These are phyloP conservation scores for Warburgia ugandensis DNA, from an alignment of 164 flowering plant species.

Conservation along the genomic window DNA sequence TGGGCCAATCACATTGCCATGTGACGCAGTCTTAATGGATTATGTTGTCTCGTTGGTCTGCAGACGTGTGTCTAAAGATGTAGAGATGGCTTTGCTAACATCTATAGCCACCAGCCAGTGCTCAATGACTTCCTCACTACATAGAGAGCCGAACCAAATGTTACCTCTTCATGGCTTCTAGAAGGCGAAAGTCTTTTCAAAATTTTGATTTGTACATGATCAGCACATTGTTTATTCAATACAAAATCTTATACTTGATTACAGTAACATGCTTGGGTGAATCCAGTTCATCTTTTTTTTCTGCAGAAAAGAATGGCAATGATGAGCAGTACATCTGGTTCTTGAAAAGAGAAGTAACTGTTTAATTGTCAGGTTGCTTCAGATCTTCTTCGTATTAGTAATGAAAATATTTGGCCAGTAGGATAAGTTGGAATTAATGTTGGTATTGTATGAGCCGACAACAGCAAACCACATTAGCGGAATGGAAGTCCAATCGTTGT, in stretches of 20 bases:
- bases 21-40: constrained; percentile 15
- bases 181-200: neutral
- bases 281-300: too few relatives aligned
- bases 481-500: too few relatives aligned
- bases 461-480: too few relatives aligned
- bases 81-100: constrained; percentile 17
- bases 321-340: too few relatives aligned
- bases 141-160: neutral
- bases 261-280: neutral
- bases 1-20: constrained; percentile 19
- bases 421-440: too few relatives aligned
- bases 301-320: too few relatives aligned
- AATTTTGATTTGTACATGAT: neutral
- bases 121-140: neutral
- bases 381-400: too few relatives aligned
- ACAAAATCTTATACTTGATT: neutral
- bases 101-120: neutral
- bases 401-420: too few relatives aligned
- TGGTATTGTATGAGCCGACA: too few relatives aligned
- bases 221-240: neutral
- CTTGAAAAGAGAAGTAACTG: too few relatives aligned
- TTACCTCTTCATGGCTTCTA: neutral
- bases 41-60: constrained; percentile 7
- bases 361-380: too few relatives aligned
- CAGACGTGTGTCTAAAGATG: neutral